These are phyloP conservation scores for Amniculicola lignicola DNA, from an alignment of 495 filamentous ascomycete species.

Conservation along the genomic window DNA sequence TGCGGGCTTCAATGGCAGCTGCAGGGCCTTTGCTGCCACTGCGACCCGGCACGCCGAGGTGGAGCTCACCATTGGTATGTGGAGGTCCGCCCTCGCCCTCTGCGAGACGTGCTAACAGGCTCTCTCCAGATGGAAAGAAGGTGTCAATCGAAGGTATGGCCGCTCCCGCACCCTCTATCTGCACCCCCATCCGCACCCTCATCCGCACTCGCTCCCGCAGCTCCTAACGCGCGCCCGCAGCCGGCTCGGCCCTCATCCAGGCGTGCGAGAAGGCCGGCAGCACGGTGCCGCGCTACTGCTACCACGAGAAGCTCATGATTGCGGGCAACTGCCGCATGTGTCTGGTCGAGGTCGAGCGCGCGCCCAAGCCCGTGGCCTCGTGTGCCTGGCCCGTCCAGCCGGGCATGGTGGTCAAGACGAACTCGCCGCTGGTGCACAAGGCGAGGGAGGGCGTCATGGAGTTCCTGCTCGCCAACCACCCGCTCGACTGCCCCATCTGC, in stretches of 20 bases:
- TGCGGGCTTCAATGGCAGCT: slow-evolving; percentile 57
- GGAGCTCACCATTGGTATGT: slow-evolving; percentile 87
- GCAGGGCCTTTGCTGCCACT: slow-evolving; percentile 75
- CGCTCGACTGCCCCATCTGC: slow-evolving; percentile 93
- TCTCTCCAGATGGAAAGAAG: slow-evolving; percentile 85
- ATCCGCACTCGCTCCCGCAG: slow-evolving; percentile 35
- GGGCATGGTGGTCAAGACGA: slow-evolving; percentile 98
- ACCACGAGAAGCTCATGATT: slow-evolving; percentile 99
- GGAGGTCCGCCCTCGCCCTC: slow-evolving; percentile 19
- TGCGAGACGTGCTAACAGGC: slow-evolving; percentile 36
- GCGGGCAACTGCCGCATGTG: slow-evolving; percentile 99
- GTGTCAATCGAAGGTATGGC: slow-evolving; percentile 85
- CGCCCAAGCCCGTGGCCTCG: slow-evolving; percentile 94
- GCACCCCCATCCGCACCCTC: slow-evolving; percentile 4
- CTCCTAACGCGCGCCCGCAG: slow-evolving; percentile 42
- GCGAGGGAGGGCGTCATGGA: slow-evolving; percentile 98
- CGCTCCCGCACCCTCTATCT: slow-evolving; percentile 37
- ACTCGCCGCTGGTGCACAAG: slow-evolving; percentile 93
- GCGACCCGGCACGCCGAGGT: slow-evolving; percentile 75
- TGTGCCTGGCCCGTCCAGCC: slow-evolving; percentile 98
- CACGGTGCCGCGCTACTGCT: slow-evolving; percentile 96
- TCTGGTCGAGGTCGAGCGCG: slow-evolving; percentile 92
- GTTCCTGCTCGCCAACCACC: slow-evolving; percentile 94
- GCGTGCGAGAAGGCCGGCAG: slow-evolving; percentile 96
- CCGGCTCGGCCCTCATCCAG: slow-evolving; percentile 93